Conservation (phyloP, 2,329 filamentous ascomycete genomes). For the Rugonectria rugulosa region DNA sequence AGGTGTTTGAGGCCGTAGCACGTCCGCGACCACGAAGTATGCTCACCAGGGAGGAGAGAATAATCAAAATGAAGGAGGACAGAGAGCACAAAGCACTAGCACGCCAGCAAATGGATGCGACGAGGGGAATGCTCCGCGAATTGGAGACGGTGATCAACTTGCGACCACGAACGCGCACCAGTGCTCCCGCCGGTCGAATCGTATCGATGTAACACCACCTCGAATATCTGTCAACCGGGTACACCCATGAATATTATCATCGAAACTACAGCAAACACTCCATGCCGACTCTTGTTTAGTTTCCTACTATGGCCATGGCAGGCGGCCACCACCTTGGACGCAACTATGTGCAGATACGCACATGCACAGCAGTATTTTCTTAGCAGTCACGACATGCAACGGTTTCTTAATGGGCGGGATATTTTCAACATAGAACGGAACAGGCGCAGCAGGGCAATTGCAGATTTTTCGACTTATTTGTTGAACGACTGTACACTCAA, state of each 20-base stretch:
- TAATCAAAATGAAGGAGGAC: conserved; percentile 88
- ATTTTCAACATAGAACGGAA: conserved; percentile 20
- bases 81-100: conserved; percentile 75
- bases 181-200: conserved; percentile 47
- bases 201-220: conserved; percentile 50
- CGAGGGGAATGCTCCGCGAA: conserved; percentile 89
- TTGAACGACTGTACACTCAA: neutral
- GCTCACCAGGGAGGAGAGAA: conserved; percentile 85
- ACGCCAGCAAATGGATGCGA: conserved; percentile 80
- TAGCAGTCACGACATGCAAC: conserved; percentile 22
- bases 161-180: conserved; percentile 51
- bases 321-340: conserved; percentile 5
- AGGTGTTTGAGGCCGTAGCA: conserved; percentile 92
- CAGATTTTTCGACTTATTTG: neutral
- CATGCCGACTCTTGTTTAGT: neutral
- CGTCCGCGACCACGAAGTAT: conserved; percentile 72
- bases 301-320: conserved; percentile 3
- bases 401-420: conserved; percentile 15
- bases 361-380: conserved; percentile 2
- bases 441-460: conserved; percentile 9
- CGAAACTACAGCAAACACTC: conserved; percentile 14
- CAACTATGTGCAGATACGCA: conserved; percentile 11
- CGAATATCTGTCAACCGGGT: conserved; percentile 7
- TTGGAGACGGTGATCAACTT: conserved; percentile 85
- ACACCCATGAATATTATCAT: conserved; percentile 2